Conservation (phyloP, 305 asterid species). For the Lippia alba region DNA sequence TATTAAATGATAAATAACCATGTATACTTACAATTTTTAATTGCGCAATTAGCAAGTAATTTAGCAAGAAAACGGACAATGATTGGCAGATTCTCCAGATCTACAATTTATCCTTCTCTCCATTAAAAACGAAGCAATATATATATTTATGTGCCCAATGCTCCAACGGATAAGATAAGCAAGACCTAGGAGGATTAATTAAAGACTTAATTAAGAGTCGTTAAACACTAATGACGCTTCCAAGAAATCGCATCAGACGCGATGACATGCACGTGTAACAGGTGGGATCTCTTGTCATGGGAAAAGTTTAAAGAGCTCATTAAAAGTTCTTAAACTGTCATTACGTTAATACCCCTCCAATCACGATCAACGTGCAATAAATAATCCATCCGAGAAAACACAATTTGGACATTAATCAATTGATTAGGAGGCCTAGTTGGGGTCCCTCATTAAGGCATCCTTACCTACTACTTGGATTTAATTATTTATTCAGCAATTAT, state of each 20-base stretch:
- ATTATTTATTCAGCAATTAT: background rate
- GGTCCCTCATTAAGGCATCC: conserved; percentile 37
- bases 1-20: no score
- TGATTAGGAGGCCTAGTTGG: conserved; percentile 30
- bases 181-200: conserved; percentile 30
- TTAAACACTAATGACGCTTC: conserved; percentile 40
- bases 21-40: no score
- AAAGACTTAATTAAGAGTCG: conserved; percentile 17
- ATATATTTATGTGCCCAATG: conserved; percentile 34
- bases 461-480: conserved; percentile 36
- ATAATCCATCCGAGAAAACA: conserved; percentile 1
- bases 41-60: no score
- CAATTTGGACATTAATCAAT: conserved; percentile 22
- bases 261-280: conserved; percentile 49
- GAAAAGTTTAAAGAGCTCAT: background rate
- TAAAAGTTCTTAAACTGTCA: background rate
- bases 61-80: conserved; percentile 5
- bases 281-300: conserved; percentile 37
- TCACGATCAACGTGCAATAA: conserved; percentile 13
- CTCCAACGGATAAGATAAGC: conserved; percentile 44
- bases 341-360: background rate
- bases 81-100: conserved; percentile 37
- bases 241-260: conserved; percentile 37
- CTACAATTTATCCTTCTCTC: conserved; percentile 13
- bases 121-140: background rate